Base-by-base conservation (phyloP, 306 rosid genomes). In the Calophaca sinica region DNA sequence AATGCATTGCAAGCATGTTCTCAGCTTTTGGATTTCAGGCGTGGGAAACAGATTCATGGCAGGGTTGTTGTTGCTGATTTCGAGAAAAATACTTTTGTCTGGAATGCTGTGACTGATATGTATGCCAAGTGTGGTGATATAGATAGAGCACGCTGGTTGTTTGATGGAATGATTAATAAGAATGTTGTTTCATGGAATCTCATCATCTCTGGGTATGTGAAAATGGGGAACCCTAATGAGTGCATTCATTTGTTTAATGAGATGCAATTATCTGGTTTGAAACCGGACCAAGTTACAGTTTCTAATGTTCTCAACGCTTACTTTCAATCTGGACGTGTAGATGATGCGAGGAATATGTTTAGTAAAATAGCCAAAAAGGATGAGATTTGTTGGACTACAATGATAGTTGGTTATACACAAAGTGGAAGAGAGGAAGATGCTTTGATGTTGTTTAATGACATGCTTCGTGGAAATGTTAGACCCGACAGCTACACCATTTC, bases 1-100 rank as follows among this genome's bases (percentile, higher is more conserved):
- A 86, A 87, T 62, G 80, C 86, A 3, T 82, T 90, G 74, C 89
- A 86, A 33, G 91, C 91, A 3, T 81, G 88, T 73, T 79, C 96
- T n/a, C 84, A 53, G 62, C 58, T 82, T 36, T 62, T 85, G 80
- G 84, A 85, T 76, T 60, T 85, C 7, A 62, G 81, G 63, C 87
- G 2, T 58, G 96, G 91, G 53, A 86, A 69, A 74, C 91, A 90
- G 65, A 83, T 90, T 83, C 88, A 90, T 75, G 89, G 88, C 8
- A 75, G 81, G 75, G 79, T 85, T 48, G 75, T 76, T 62, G 75
- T 57, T 62, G 68, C 72, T 55, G 69, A 76, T 73, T 66, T 70
- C 48, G 57, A 36, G 39, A 61, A 15, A 62, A 85, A 85, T 79
- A 52, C 58, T 32, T 82, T 71, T 79, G 55, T 85, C 9, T 72